These are phyloP conservation scores for Guillardia theta DNA, from an alignment of 78 protist genomes.

Conservation along the genomic window DNA sequence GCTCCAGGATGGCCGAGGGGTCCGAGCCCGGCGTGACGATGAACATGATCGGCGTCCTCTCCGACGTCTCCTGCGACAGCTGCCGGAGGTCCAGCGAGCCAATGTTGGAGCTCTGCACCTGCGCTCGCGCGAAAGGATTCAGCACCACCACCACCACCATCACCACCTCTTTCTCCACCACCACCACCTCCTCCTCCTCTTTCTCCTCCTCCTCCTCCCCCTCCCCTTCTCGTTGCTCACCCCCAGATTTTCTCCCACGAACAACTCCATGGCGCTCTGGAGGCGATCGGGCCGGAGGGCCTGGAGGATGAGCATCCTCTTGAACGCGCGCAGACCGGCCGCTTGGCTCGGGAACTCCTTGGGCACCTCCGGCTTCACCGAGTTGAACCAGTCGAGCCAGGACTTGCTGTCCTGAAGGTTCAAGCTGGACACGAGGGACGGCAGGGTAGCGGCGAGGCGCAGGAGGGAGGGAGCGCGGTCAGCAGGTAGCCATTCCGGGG, in stretches of 20 bases:
- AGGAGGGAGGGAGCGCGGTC: background rate
- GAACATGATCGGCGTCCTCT: constrained; percentile 63
- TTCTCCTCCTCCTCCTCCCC: too few relatives aligned
- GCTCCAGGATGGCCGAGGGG: constrained; percentile 73
- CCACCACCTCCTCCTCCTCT: too few relatives aligned
- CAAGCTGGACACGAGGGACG: background rate
- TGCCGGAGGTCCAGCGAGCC: background rate
- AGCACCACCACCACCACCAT: too few relatives aligned
- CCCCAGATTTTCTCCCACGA: background rate
- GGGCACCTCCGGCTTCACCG: background rate
- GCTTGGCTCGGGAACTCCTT: constrained; percentile 1
- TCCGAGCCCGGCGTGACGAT: constrained; percentile 78
- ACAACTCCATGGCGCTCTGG: constrained; percentile 36
- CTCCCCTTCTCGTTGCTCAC: background rate
- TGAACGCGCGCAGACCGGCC: constrained; percentile 20
- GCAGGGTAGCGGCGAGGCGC: constrained; percentile 9
- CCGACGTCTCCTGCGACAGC: background rate
- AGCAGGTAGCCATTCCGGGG: background rate
- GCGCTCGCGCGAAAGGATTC: too few relatives aligned
- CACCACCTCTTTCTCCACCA: too few relatives aligned
- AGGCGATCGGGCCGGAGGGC: constrained; percentile 79
- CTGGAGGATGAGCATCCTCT: constrained; percentile 64
- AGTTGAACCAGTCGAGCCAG: constrained; percentile 1
- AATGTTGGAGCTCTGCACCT: too few relatives aligned
- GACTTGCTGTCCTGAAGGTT: background rate